A percentile compares a stretch with the other conserved stretches of the same genome.
phyloP scores from a whole-genome alignment of 1,139 yeast species.

The Sugiyamaella japonica region DNA sequence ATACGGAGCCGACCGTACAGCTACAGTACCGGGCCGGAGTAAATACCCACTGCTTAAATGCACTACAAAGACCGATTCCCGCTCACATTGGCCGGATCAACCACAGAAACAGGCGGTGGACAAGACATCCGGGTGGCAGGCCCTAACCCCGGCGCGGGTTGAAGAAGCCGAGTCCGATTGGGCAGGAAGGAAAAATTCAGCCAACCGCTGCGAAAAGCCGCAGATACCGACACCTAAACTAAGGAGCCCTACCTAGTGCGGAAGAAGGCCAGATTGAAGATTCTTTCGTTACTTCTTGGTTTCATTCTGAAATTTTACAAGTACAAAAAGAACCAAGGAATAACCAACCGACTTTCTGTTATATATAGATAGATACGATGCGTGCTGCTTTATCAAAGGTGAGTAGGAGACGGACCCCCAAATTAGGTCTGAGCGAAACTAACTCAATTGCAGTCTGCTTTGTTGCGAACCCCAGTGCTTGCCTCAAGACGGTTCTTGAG shows the following conservation, averaged over 20 bases:
- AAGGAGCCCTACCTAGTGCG: background rate
- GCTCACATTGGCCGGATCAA: constrained; percentile 1
- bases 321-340: background rate
- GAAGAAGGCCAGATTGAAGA: background rate
- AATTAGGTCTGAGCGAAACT: background rate
- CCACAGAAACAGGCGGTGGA: background rate
- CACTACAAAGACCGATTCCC: background rate
- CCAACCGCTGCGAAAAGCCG: constrained; percentile 5
- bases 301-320: constrained; percentile 1
- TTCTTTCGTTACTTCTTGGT: background rate
- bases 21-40: background rate
- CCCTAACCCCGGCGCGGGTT: constrained; percentile 12
- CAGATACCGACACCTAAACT: constrained; percentile 9
- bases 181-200: constrained; percentile 3
- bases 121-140: background rate
- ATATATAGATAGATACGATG: constrained; percentile 10
- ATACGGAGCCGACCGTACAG: constrained; percentile 7
- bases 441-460: constrained; percentile 11
- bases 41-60: background rate
- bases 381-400: constrained; percentile 21
- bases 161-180: constrained; percentile 14
- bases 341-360: background rate
- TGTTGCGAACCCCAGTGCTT: constrained; percentile 13
- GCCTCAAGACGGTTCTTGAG: constrained; percentile 19
- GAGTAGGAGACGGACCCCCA: constrained; percentile 1